Evolutionary conservation across 1,139 yeast species (phyloP), one percentile per base, ranked within the genome.

Genomic region (Yamadazyma songkhlaensis): DNA sequence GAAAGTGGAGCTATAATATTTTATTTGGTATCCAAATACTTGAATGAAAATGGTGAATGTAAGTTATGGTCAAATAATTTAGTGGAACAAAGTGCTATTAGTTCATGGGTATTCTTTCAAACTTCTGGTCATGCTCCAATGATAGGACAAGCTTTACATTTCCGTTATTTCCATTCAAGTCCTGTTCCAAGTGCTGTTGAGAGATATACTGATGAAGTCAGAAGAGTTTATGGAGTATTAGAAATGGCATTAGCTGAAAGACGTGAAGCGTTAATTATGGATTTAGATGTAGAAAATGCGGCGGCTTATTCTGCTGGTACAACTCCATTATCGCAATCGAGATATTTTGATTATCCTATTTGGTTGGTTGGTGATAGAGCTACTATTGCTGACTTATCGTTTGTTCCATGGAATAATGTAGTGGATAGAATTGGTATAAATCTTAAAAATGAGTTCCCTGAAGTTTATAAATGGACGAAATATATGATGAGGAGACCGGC

Each of bases 81-180:
- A 38, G 72, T 79, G 4, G 96, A 87, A 50, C 96, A 89, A 64
- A 75, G 89, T n/a, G 90, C 83, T 54, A 87, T 90, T 42, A 75
- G 81, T 43, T 80, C 90, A 13, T 90, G 97, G 97, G 72, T 90
- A 34, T 90, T 88, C 57, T 89, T 89, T 70, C 97, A 90, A 63
- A 88, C 97, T 3, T 84, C 95, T 10, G 97, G 97, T 10, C 97
- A 89, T 58, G 96, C 97, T 0, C 97, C 97, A 21, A 90, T 90
- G 96, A 87, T 90, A 53, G 97, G 97, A 17, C 97, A 90, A 60
- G 97, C 97, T 3, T 74, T 89, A 51, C 97, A 90, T 68, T 90
- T 90, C 67, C 74, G 92, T 52, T 87, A 86, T 60, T 89, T 89
- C 72, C 97, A 90, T 60, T 77, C 92, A 6, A 84, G 85, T 42